Evolutionary conservation across 192 early-diverging fungal species (phyloP).

Genomic region (Dissophora globulifera): DNA sequence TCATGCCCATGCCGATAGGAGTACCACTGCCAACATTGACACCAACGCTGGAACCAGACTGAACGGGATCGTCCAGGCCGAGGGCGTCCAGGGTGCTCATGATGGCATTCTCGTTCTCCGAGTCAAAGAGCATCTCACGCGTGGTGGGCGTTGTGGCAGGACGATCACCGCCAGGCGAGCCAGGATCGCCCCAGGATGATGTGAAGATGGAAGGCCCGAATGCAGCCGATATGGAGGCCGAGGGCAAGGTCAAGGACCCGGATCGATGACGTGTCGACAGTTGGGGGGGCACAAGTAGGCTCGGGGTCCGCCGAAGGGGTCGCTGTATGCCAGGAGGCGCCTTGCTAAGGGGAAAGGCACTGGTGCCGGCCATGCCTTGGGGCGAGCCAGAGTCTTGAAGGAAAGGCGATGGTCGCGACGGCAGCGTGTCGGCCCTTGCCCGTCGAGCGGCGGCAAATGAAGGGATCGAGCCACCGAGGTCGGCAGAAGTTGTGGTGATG

Average conservation of each 20-base stretch:
- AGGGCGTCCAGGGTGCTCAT: slow-evolving; percentile 76
- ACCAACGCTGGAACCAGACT: slow-evolving; percentile 33
- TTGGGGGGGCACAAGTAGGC: slow-evolving; percentile 51
- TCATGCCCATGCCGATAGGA: slow-evolving; percentile 15
- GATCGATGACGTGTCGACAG: slow-evolving; percentile 60
- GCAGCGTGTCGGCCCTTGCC: slow-evolving; percentile 61
- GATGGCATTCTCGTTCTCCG: slow-evolving; percentile 67
- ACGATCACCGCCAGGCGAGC: slow-evolving; percentile 54
- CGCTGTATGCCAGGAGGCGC: slow-evolving; percentile 24
- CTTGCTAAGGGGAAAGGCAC: slow-evolving; percentile 31
- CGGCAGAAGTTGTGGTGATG: slow-evolving; percentile 43
- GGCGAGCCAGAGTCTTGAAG: slow-evolving; percentile 28
- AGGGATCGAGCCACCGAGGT: slow-evolving; percentile 31
- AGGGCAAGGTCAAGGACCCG: slow-evolving; percentile 64
- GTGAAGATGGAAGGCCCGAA: slow-evolving; percentile 72
- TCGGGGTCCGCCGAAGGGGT: slow-evolving; percentile 34
- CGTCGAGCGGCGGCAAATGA: slow-evolving; percentile 54
- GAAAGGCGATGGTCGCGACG: slow-evolving; percentile 43
- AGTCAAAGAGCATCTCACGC: slow-evolving; percentile 60
- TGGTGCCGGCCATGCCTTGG: slow-evolving; percentile 5
- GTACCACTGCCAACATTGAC: slow-evolving; percentile 8
- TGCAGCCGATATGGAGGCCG: slow-evolving; percentile 61
- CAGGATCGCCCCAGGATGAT: slow-evolving; percentile 63
- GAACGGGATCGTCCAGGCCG: slow-evolving; percentile 70
- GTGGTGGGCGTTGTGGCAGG: slow-evolving; percentile 57